Evolutionary conservation across 768 basidiomycete species (phyloP).

Genomic region (Pulveroboletus sp.): DNA sequence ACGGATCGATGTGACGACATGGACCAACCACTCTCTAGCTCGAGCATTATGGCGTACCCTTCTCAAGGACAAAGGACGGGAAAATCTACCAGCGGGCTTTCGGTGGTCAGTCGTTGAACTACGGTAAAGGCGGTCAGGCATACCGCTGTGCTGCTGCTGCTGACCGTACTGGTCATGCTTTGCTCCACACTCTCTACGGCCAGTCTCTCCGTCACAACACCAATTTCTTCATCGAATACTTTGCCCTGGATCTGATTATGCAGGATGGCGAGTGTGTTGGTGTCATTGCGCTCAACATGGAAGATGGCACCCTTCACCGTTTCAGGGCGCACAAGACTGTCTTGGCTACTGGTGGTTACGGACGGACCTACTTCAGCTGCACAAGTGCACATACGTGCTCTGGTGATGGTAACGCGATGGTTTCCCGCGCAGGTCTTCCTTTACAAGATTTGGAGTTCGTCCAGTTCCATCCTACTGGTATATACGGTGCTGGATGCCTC

Average conservation of each 20-base stretch:
- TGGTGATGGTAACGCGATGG: slow-evolving; percentile 99
- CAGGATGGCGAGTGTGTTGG: slow-evolving; percentile 98
- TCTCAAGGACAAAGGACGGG: slow-evolving; percentile 96
- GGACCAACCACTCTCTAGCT: slow-evolving; percentile 48
- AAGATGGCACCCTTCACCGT: slow-evolving; percentile 97
- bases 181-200: slow-evolving; percentile 98
- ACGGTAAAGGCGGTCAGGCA: slow-evolving; percentile 97
- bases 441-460: slow-evolving; percentile 98
- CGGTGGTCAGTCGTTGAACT: slow-evolving; percentile 96
- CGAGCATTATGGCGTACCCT: slow-evolving; percentile 97
- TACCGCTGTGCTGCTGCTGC: slow-evolving; percentile 99
- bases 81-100: slow-evolving; percentile 99
- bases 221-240: slow-evolving; percentile 99
- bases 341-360: slow-evolving; percentile 96
- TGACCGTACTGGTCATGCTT: slow-evolving; percentile 96
- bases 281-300: slow-evolving; percentile 99
- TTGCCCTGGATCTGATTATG: slow-evolving; percentile 99
- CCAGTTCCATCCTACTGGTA: slow-evolving; percentile 99
- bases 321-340: slow-evolving; percentile 99
- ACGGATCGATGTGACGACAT: neutral
- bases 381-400: slow-evolving; percentile 99
- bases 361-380: slow-evolving; percentile 97
- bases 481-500: slow-evolving; percentile 97
- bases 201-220: slow-evolving; percentile 99
- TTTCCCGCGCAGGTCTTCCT: slow-evolving; percentile 91